Percentiles rank a stretch among this genome's conserved stretches.
Evolutionary conservation across 2,329 filamentous ascomycete genomes (phyloP).

Genomic region (Botrytis aclada): DNA sequence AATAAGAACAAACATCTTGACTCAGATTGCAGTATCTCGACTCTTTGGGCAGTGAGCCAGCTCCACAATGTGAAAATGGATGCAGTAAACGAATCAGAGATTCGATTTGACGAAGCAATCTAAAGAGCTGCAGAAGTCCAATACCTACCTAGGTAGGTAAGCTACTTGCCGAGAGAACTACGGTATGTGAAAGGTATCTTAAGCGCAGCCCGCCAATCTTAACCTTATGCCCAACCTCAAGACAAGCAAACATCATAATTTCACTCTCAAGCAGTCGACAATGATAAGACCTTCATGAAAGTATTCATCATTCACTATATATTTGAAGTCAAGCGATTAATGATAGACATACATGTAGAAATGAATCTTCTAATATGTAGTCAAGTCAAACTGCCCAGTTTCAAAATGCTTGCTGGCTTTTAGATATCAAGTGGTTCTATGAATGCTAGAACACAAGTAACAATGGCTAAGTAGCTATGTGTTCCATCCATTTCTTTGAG

Average conservation of each 20-base stretch:
- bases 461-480: too few relatives aligned
- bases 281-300: neutral
- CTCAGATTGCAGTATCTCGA: neutral
- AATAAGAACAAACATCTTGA: neutral
- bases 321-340: neutral
- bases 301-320: neutral
- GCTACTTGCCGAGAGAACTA: neutral
- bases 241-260: neutral
- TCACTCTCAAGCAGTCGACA: neutral
- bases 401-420: neutral
- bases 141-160: neutral
- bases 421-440: neutral
- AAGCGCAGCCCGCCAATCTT: neutral
- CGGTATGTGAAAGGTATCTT: neutral
- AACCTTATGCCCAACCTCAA: neutral
- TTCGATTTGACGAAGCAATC: neutral
- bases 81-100: neutral
- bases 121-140: neutral
- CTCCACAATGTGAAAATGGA: neutral
- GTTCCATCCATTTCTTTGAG: too few relatives aligned
- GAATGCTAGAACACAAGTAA: neutral
- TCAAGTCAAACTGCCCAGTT: neutral
- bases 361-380: neutral
- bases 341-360: neutral
- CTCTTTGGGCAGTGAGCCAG: neutral